Evolutionary conservation across 164 flowering plant genomes (phyloP).

Genomic region (Cinnamomum micranthum): DNA sequence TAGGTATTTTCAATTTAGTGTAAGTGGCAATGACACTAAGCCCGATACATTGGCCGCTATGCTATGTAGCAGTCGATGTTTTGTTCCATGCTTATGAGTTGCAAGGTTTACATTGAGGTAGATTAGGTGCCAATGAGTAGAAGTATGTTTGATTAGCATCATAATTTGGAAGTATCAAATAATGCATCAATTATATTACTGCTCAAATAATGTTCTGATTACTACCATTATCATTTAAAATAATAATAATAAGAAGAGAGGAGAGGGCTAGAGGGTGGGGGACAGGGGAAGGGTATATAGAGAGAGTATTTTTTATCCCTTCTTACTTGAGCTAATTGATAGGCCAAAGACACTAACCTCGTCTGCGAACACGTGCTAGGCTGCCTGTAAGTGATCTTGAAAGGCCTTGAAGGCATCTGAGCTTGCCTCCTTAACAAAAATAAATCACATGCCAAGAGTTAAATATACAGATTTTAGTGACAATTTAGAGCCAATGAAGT

Average conservation of each 20-base stretch:
- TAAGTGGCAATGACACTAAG: no score
- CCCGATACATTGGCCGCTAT: no score
- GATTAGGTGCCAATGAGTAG: background rate
- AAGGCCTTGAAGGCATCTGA: constrained; percentile 65
- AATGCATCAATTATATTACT: background rate
- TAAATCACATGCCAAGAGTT: background rate
- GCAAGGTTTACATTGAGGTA: background rate
- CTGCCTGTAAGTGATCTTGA: constrained; percentile 54
- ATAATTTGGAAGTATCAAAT: background rate
- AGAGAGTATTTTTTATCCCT: no score
- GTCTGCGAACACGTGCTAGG: constrained; percentile 62
- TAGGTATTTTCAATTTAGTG: background rate
- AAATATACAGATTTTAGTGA: background rate
- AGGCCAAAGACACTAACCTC: constrained; percentile 41
- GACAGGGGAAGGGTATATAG: no score
- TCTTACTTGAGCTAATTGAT: background rate
- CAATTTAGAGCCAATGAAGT: background rate
- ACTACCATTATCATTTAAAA: background rate
- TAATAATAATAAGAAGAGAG: no score
- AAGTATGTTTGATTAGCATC: no score
- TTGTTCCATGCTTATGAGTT: no score
- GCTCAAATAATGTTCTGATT: background rate
- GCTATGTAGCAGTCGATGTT: no score
- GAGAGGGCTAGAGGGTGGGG: no score
- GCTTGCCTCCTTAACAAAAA: constrained; percentile 51